Evolutionary conservation across 768 basidiomycete genomes (phyloP), one percentile per base, ranked within the genome.

Genomic region (Pseudohyphozyma bogoriensis): DNA sequence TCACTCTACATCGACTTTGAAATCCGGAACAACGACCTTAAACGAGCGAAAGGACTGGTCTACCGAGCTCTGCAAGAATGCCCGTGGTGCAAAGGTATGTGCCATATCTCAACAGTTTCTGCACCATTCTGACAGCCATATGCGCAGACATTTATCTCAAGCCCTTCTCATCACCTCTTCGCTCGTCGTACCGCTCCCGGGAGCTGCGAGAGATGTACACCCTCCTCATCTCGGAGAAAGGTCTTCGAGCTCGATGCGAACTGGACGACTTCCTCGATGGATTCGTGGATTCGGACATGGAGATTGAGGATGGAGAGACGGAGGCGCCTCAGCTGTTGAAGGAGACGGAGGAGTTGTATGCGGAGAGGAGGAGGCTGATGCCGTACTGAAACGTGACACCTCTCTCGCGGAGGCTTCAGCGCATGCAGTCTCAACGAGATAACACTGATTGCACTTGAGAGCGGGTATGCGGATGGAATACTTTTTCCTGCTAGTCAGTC

Each of bases 1-100:
- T 66, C 62, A 32, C 64, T 75, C 10, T 76, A 74, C 53, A 75
- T 76, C 68, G 74, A 77, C 18, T 76, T 75, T 51, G 75, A 75
- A 60, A 53, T 68, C 26, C 58, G 69, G 7, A 72, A 73, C 60
- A 68, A 69, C 8, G 65, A 70, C 24, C 37, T 55, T 1, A 39
- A 60, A 5, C 59, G 65, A 1, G 76, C 73, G 3, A 76, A 77
- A 50, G 61, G 65, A 15, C 66, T 76, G 20, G 71, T 75, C 36
- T 75, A 73, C 53, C 67, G 73, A 36, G 75, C 75, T 1, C 60
- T 76, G 4, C 65, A 70, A 3, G 68, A 72, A 13, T 67, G 74
- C 31, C 74, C 74, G 0, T 74, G 74, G 58, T 72, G 70, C 56
- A 75, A 75, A 65, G 68, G 74, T 75, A 32, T 58, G 73, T 33